Conservation (phyloP, 2,329 filamentous ascomycete species). For the Aspergillus bombycis region DNA sequence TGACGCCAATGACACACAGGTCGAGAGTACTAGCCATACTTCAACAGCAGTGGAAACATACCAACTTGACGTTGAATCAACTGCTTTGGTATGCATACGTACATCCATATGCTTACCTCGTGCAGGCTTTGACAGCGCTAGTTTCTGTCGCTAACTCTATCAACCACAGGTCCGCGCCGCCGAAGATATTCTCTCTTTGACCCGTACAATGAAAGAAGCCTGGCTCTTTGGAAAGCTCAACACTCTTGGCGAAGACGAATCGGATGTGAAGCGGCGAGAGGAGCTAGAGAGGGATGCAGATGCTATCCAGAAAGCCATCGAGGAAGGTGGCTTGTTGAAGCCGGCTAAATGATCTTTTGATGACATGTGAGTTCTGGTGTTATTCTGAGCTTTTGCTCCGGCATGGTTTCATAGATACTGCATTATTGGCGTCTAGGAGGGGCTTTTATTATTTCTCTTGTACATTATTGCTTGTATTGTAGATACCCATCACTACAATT, state of each 20-base stretch:
- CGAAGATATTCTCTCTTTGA: slow-evolving; percentile 64
- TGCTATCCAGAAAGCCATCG: slow-evolving; percentile 47
- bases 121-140: background rate
- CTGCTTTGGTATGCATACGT: slow-evolving; percentile 53
- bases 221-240: slow-evolving; percentile 69
- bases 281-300: slow-evolving; percentile 52
- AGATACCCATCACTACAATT: slow-evolving; percentile 3
- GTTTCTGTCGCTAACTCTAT: background rate
- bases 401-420: background rate
- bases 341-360: slow-evolving; percentile 13
- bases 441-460: background rate
- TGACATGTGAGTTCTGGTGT: background rate
- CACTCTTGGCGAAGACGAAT: slow-evolving; percentile 53
- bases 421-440: background rate
- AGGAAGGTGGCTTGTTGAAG: slow-evolving; percentile 33
- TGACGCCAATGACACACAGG: slow-evolving; percentile 32
- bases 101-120: background rate
- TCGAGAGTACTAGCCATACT: slow-evolving; percentile 56
- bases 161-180: slow-evolving; percentile 57
- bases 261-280: slow-evolving; percentile 44
- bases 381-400: background rate
- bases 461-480: background rate
- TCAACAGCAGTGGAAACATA: slow-evolving; percentile 61
- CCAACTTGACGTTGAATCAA: slow-evolving; percentile 62
- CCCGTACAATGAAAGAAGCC: slow-evolving; percentile 65